Percentiles rank a stretch among this genome's conserved stretches.
Conservation (phyloP, 208 protist genomes). For the Crithidia sp. region DNA sequence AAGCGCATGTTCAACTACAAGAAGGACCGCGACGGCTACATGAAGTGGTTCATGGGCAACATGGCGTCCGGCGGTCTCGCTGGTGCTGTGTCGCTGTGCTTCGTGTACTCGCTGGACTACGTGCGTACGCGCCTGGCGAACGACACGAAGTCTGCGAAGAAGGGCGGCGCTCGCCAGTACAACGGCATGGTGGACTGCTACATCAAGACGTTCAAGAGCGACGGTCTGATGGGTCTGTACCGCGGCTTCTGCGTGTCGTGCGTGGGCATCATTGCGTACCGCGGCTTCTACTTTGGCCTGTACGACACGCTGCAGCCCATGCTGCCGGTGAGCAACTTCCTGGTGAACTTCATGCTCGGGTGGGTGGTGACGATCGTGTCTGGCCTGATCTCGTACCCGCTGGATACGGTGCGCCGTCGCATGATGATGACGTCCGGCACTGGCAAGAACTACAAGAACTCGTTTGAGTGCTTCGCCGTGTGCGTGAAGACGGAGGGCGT, state of each 20-base stretch:
- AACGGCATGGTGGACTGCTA: conserved; percentile 95
- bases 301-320: conserved; percentile 91
- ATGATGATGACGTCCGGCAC: conserved; percentile 95
- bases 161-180: conserved; percentile 93
- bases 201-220: conserved; percentile 89
- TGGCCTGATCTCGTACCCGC: conserved; percentile 93
- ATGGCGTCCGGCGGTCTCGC: conserved; percentile 96
- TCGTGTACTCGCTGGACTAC: conserved; percentile 98
- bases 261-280: conserved; percentile 96
- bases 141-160: conserved; percentile 90
- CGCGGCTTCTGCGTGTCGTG: conserved; percentile 95
- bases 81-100: conserved; percentile 94
- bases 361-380: conserved; percentile 76
- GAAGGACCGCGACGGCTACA: conserved; percentile 75
- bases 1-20: conserved; percentile 95
- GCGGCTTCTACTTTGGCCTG: conserved; percentile 97
- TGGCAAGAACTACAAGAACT: conserved; percentile 76
- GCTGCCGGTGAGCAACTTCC: conserved; percentile 71
- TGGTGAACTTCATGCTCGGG: conserved; percentile 76
- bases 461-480: conserved; percentile 65
- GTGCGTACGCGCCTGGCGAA: conserved; percentile 96
- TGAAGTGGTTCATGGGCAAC: conserved; percentile 93
- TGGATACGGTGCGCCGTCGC: conserved; percentile 98
- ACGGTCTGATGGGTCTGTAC: conserved; percentile 93
- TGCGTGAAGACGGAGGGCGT: conserved; percentile 70